phyloP scores from a whole-genome alignment of 331 rosid species.

The Cydonia oblonga region DNA sequence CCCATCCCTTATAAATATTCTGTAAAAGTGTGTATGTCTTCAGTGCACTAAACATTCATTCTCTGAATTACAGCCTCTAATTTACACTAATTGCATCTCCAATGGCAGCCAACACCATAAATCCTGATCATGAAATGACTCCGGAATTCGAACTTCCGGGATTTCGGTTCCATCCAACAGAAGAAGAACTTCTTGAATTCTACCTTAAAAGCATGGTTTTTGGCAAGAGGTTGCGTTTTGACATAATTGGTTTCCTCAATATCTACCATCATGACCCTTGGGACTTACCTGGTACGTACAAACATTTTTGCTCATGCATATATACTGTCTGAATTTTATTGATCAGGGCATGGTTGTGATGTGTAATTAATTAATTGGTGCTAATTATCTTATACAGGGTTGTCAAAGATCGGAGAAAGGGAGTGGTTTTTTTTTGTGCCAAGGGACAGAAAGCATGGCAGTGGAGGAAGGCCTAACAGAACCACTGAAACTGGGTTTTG shows the following conservation, averaged over 20 bases:
- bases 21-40: neutral
- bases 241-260: conserved; percentile 68
- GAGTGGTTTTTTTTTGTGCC: conserved; percentile 99
- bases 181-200: conserved; percentile 84
- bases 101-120: conserved; percentile 9
- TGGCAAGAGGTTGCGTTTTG: conserved; percentile 51
- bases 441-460: conserved; percentile 78
- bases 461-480: conserved; percentile 88
- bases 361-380: neutral
- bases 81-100: neutral
- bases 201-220: conserved; percentile 58
- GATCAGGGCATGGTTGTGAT: neutral
- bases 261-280: conserved; percentile 84
- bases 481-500: conserved; percentile 86
- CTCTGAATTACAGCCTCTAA: neutral
- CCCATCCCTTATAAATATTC: neutral
- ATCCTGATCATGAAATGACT: conserved; percentile 12
- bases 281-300: conserved; percentile 66
- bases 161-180: conserved; percentile 87
- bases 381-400: conserved; percentile 19
- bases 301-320: neutral
- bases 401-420: conserved; percentile 84
- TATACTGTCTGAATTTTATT: neutral
- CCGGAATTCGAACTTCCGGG: conserved; percentile 66
- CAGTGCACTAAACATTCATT: neutral